A percentile compares a stretch with the other conserved stretches of the same genome.
Conservation (phyloP, 2,329 filamentous ascomycete species). For the Purpureocillium takamizusanense region DNA sequence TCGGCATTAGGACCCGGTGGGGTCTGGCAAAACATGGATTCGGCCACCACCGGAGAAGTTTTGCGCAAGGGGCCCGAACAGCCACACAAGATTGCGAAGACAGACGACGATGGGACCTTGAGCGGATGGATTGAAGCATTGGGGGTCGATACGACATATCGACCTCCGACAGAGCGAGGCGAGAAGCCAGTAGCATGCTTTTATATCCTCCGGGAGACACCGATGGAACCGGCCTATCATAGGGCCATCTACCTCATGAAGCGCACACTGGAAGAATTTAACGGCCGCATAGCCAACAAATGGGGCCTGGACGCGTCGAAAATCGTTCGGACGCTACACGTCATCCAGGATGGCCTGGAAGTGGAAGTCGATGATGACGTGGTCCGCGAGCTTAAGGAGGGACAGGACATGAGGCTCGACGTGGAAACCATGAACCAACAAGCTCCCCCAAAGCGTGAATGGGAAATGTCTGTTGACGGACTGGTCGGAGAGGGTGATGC, state of each 20-base stretch:
- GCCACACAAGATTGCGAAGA: slow-evolving; percentile 40
- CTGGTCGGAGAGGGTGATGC: slow-evolving; percentile 16
- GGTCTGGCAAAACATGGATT: slow-evolving; percentile 51
- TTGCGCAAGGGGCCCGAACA: slow-evolving; percentile 41
- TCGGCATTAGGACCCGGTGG: slow-evolving; percentile 30
- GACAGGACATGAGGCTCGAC: slow-evolving; percentile 82
- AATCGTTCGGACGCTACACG: slow-evolving; percentile 62
- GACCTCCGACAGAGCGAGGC: slow-evolving; percentile 63
- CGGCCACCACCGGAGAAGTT: slow-evolving; percentile 39
- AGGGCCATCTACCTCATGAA: slow-evolving; percentile 79
- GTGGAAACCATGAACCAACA: slow-evolving; percentile 36
- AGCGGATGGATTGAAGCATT: slow-evolving; percentile 85
- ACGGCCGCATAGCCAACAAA: slow-evolving; percentile 64
- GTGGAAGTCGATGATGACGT: slow-evolving; percentile 89
- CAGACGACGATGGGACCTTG: slow-evolving; percentile 54
- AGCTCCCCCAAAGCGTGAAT: slow-evolving; percentile 40
- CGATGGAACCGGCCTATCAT: slow-evolving; percentile 56
- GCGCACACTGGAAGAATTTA: slow-evolving; percentile 66
- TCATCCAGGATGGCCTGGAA: slow-evolving; percentile 66
- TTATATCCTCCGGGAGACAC: slow-evolving; percentile 56
- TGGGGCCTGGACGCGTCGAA: slow-evolving; percentile 68
- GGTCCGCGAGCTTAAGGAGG: slow-evolving; percentile 73
- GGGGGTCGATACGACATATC: slow-evolving; percentile 80
- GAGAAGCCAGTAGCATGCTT: slow-evolving; percentile 79
- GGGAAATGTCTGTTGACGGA: slow-evolving; percentile 52